Percentiles rank a stretch among this genome's conserved stretches.
phyloP scores from a whole-genome alignment of 441 rosid genomes.

The Corymbia citriodora region DNA sequence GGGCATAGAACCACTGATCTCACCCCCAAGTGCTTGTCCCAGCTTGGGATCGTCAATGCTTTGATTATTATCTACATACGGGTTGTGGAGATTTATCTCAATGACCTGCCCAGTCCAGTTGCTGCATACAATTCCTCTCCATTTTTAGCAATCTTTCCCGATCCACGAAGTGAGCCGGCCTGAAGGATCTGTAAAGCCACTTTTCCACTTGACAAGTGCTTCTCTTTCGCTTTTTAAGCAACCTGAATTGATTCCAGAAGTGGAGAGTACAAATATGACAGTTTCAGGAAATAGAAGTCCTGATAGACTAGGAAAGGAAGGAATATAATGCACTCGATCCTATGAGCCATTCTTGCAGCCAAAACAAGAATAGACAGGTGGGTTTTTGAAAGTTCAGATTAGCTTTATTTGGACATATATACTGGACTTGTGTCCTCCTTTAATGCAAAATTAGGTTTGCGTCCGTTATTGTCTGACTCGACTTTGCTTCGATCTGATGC shows the following conservation, averaged over 20 bases:
- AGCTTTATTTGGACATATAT: neutral
- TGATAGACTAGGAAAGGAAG: neutral
- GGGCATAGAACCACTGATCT: slow-evolving; percentile 8
- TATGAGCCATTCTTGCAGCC: neutral
- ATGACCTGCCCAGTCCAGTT: neutral
- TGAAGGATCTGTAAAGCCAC: neutral
- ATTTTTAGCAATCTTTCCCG: slow-evolving; percentile 10
- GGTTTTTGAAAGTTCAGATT: neutral
- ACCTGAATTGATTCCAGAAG: neutral
- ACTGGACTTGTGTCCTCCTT: neutral
- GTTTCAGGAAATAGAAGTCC: neutral
- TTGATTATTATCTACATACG: neutral
- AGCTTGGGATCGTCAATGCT: neutral
- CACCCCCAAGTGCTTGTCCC: neutral
- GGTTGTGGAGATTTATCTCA: neutral
- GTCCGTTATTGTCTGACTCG: neutral
- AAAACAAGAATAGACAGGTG: neutral
- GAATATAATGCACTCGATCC: neutral
- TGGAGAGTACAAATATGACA: neutral
- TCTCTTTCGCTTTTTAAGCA: slow-evolving; percentile 1
- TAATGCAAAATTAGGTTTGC: neutral
- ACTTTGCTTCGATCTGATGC: too few relatives aligned
- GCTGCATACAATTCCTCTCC: slow-evolving; percentile 10
- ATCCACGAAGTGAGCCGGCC: slow-evolving; percentile 2
- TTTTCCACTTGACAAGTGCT: slow-evolving; percentile 6